Conservation (phyloP, 495 filamentous ascomycete genomes). For the Recurvomyces mirabilis region DNA sequence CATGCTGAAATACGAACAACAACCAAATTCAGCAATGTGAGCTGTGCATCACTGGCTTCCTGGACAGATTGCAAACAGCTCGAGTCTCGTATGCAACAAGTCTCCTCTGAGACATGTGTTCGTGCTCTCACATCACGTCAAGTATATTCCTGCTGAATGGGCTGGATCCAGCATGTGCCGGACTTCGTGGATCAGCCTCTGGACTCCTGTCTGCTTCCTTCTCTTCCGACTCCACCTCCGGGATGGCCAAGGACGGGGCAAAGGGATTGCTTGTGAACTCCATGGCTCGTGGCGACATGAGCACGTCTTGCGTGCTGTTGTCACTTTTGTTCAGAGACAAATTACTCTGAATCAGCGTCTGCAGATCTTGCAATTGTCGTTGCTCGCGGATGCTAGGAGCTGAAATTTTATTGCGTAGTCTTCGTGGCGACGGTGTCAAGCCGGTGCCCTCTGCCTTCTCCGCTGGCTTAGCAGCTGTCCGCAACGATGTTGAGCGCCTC, state of each 20-base stretch:
- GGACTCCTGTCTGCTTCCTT: conserved; percentile 26
- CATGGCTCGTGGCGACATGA: conserved; percentile 33
- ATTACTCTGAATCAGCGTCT: conserved; percentile 26
- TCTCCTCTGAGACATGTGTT: too few species aligned
- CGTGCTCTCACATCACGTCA: conserved; percentile 39
- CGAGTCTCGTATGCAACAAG: too few species aligned
- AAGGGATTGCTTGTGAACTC: conserved; percentile 37
- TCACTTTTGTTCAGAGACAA: conserved; percentile 18
- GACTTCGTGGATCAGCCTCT: conserved; percentile 50
- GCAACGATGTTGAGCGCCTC: conserved; percentile 6
- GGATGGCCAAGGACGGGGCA: conserved; percentile 4
- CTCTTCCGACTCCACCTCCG: conserved; percentile 5
- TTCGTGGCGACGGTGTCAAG: conserved; percentile 8
- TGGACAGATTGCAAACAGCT: too few species aligned
- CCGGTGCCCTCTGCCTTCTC: background rate
- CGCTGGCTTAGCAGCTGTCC: background rate
- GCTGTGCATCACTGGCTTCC: too few species aligned
- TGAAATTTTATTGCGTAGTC: conserved; percentile 26
- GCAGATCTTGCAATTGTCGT: conserved; percentile 27
- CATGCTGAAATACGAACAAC: too few species aligned
- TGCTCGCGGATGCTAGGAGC: conserved; percentile 30
- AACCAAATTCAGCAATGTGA: too few species aligned
- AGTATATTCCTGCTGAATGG: conserved; percentile 56
- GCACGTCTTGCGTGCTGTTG: conserved; percentile 19
- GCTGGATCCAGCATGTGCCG: conserved; percentile 50